Evolutionary conservation across 2,329 filamentous ascomycete species (phyloP).

Genomic region (Neofusicoccum kwambonambiense): DNA sequence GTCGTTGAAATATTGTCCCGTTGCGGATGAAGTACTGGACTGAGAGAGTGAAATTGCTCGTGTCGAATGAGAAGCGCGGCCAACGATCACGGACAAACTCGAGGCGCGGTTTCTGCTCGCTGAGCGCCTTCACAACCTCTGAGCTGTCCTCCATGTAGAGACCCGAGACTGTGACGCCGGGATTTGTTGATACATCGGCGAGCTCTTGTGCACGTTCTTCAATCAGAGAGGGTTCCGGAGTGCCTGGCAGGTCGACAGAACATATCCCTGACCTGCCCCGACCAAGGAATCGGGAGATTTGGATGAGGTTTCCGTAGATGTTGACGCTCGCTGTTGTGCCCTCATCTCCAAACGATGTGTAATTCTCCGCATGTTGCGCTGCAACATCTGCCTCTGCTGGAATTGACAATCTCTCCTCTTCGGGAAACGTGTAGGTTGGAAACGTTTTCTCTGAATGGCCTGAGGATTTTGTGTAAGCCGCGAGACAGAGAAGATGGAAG

Average conservation of each 20-base stretch:
- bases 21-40: constrained; percentile 1
- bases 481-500: background rate
- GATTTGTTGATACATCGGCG: background rate
- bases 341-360: background rate
- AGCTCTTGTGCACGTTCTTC: background rate
- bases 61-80: background rate
- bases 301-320: constrained; percentile 2
- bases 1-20: background rate
- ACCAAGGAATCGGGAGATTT: constrained; percentile 4
- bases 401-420: background rate
- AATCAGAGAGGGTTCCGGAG: background rate
- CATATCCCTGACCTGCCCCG: background rate
- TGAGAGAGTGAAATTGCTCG: background rate
- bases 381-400: background rate
- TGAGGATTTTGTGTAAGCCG: background rate
- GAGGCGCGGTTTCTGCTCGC: background rate
- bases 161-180: background rate
- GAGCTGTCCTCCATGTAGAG: constrained; percentile 1
- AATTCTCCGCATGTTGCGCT: background rate
- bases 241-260: background rate
- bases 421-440: background rate
- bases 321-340: constrained; percentile 8
- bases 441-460: background rate
- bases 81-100: constrained; percentile 7
- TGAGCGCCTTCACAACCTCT: background rate